Percentiles rank a stretch among this genome's conserved stretches.
phyloP scores from a whole-genome alignment of 148 eudicot genomes.

The Rhododendron ovatum region DNA sequence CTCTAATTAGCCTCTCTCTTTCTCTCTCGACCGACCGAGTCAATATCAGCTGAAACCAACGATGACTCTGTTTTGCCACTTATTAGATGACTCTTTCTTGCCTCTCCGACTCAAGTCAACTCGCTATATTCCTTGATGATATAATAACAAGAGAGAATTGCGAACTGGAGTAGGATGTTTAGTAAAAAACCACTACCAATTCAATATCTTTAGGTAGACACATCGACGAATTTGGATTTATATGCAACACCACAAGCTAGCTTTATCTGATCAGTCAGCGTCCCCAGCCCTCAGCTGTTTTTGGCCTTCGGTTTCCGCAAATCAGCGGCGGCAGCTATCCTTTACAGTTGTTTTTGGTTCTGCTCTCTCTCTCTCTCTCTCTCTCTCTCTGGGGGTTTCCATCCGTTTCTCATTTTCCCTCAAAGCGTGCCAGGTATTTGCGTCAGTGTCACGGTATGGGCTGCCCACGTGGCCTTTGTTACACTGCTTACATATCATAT shows the following conservation, averaged over 20 bases:
- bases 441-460: background rate
- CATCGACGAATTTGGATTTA: background rate
- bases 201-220: background rate
- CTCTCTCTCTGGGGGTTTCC: background rate
- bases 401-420: background rate
- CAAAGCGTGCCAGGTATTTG: background rate
- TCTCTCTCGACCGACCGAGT: background rate
- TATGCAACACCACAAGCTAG: background rate
- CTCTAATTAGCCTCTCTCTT: background rate
- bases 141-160: too few relatives aligned
- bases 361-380: background rate
- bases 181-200: background rate
- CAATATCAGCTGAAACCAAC: background rate
- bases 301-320: background rate
- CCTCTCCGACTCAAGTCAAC: too few relatives aligned
- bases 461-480: background rate
- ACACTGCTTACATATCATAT: too few relatives aligned
- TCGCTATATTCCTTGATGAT: too few relatives aligned
- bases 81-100: too few relatives aligned
- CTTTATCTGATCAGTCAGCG: background rate
- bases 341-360: background rate
- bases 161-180: background rate
- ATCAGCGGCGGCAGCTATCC: background rate
- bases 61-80: background rate
- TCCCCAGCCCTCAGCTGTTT: background rate